Evolutionary conservation across 2,329 filamentous ascomycete genomes (phyloP).

Genomic region (Calonectria fujianensis): DNA sequence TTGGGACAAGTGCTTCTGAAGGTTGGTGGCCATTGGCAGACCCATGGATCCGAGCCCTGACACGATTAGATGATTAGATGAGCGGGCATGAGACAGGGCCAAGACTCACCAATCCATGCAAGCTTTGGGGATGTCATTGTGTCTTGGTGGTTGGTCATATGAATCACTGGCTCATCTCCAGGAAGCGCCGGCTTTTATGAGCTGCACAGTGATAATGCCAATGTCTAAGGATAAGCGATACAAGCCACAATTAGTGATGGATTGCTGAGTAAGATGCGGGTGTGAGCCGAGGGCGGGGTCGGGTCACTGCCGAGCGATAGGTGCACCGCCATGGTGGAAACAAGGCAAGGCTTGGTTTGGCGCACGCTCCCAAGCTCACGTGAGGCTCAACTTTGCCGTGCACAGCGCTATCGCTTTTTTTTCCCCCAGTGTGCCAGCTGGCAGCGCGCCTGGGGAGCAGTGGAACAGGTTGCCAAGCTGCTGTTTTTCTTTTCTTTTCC

Average conservation of each 20-base stretch:
- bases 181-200: background rate
- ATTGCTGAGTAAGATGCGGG: background rate
- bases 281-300: background rate
- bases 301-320: background rate
- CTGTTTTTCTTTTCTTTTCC: background rate
- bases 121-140: conserved; percentile 38
- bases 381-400: background rate
- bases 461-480: background rate
- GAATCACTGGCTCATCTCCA: no score
- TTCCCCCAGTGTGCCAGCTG: background rate
- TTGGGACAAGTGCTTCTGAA: conserved; percentile 64
- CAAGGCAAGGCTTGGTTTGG: no score
- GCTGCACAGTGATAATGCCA: no score
- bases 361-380: no score
- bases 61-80: conserved; percentile 18
- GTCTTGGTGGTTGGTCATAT: background rate
- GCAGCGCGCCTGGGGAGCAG: background rate
- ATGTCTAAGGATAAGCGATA: background rate
- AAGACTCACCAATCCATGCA: conserved; percentile 40
- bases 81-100: background rate
- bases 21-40: conserved; percentile 68
- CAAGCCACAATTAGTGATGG: background rate
- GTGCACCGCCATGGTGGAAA: background rate
- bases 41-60: conserved; percentile 72
- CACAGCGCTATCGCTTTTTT: background rate